These are phyloP conservation scores for Talaromyces rugulosus DNA, from an alignment of 2,329 filamentous ascomycete genomes.

Conservation along the genomic window DNA sequence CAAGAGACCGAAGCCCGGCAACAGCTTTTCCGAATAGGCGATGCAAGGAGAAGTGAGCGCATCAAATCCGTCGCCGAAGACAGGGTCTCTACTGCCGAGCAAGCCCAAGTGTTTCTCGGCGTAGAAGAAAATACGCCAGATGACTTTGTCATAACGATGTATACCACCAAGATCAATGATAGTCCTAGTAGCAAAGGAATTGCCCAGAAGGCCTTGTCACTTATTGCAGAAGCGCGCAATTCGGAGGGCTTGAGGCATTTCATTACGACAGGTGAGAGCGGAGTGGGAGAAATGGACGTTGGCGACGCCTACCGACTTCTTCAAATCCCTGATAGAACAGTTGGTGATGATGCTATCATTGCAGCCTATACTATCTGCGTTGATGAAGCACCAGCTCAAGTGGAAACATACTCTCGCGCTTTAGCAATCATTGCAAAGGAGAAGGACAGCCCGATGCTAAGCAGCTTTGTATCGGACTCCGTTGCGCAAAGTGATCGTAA, in stretches of 20 bases:
- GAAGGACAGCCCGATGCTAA: constrained; percentile 35
- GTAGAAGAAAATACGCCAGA: constrained; percentile 49
- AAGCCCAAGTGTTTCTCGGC: constrained; percentile 60
- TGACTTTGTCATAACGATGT: constrained; percentile 56
- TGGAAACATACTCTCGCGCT: constrained; percentile 44
- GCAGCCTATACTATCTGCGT: constrained; percentile 46
- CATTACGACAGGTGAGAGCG: constrained; percentile 49
- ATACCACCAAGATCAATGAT: constrained; percentile 54
- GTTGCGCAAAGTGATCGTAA: constrained; percentile 27
- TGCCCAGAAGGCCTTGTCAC: constrained; percentile 52
- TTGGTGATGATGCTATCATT: constrained; percentile 49
- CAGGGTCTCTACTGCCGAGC: constrained; percentile 57
- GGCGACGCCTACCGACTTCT: constrained; percentile 51
- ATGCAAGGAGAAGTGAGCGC: constrained; percentile 52
- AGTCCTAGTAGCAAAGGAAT: constrained; percentile 46
- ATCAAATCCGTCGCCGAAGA: constrained; percentile 58
- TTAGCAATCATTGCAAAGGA: constrained; percentile 45
- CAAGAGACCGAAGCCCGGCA: constrained; percentile 55
- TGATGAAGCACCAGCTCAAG: constrained; percentile 38
- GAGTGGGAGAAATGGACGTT: constrained; percentile 51
- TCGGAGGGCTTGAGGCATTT: constrained; percentile 53
- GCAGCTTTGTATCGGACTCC: constrained; percentile 29
- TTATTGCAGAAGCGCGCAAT: constrained; percentile 57
- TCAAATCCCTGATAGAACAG: constrained; percentile 49
- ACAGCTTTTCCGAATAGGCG: constrained; percentile 57